These are phyloP conservation scores for Holtermanniella nyarrowii DNA, from an alignment of 768 basidiomycete genomes.

Conservation along the genomic window DNA sequence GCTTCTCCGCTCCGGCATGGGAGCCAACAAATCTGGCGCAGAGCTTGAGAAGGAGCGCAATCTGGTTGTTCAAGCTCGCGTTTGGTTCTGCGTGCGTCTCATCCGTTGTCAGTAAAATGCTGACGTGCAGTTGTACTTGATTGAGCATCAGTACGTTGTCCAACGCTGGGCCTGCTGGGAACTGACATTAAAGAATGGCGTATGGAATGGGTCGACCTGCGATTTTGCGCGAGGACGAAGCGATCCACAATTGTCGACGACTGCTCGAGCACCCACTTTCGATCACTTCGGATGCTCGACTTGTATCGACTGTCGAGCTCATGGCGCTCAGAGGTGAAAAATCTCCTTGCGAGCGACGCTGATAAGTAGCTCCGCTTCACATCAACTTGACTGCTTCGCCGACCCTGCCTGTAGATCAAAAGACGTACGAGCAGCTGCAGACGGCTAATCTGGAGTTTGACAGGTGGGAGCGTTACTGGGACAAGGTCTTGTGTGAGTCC, in stretches of 20 bases:
- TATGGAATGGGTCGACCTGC: slow-evolving; percentile 91
- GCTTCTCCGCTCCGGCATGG: slow-evolving; percentile 62
- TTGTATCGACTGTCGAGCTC: slow-evolving; percentile 87
- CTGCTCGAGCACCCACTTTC: slow-evolving; percentile 77
- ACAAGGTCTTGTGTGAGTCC: slow-evolving; percentile 27
- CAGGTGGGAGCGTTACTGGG: slow-evolving; percentile 54
- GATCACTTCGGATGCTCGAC: slow-evolving; percentile 86
- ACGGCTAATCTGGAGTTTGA: slow-evolving; percentile 68
- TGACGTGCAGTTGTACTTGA: slow-evolving; percentile 55
- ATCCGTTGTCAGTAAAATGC: neutral
- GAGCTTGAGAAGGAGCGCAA: slow-evolving; percentile 58
- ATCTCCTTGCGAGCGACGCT: slow-evolving; percentile 2
- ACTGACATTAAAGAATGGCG: slow-evolving; percentile 55
- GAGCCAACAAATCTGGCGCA: slow-evolving; percentile 51
- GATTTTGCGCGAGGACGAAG: slow-evolving; percentile 84
- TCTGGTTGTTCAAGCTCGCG: slow-evolving; percentile 69
- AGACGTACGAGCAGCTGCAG: slow-evolving; percentile 60
- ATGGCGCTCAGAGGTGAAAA: slow-evolving; percentile 59
- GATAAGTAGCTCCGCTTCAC: slow-evolving; percentile 56
- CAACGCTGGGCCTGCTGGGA: neutral
- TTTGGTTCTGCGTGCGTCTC: slow-evolving; percentile 63
- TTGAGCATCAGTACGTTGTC: slow-evolving; percentile 75
- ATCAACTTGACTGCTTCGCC: slow-evolving; percentile 62
- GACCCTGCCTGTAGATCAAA: slow-evolving; percentile 63
- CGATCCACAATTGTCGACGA: slow-evolving; percentile 67